These are phyloP conservation scores for Trypanosomatidae sp. DNA, from an alignment of 208 protist species.

Conservation along the genomic window DNA sequence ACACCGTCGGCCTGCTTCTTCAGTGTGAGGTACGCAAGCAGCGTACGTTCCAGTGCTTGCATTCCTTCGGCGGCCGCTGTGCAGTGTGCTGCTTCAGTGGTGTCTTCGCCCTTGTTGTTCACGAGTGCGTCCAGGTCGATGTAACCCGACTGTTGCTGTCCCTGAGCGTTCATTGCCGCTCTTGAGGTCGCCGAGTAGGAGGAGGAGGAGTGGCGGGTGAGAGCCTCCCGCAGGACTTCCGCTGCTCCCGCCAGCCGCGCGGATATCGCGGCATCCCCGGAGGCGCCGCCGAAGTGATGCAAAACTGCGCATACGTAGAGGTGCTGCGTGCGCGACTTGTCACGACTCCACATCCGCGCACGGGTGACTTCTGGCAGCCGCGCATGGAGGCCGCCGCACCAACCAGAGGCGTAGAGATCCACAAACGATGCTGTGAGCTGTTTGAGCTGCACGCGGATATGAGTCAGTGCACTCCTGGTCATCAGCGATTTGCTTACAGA, in stretches of 20 bases:
- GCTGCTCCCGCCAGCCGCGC: background rate
- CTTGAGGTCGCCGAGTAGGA: background rate
- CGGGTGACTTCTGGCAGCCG: background rate
- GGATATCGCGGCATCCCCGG: background rate
- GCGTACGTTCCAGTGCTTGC: background rate
- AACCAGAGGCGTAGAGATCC: slow-evolving; percentile 14
- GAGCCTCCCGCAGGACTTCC: slow-evolving; percentile 14
- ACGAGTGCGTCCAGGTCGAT: slow-evolving; percentile 1
- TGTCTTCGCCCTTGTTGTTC: background rate
- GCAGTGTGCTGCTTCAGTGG: background rate
- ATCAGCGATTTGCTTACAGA: background rate
- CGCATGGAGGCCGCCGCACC: slow-evolving; percentile 9
- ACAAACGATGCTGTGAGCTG: background rate
- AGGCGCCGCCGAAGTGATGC: background rate
- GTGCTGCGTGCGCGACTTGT: slow-evolving; percentile 16
- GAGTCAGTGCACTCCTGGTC: background rate
- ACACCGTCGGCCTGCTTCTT: too few species aligned
- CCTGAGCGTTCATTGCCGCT: background rate
- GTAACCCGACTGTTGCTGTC: background rate
- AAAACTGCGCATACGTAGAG: slow-evolving; percentile 10
- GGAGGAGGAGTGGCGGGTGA: background rate
- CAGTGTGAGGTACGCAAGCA: slow-evolving; percentile 4
- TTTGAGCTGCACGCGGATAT: slow-evolving; percentile 3
- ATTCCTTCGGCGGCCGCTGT: background rate
- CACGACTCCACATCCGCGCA: slow-evolving; percentile 8